phyloP scores from a whole-genome alignment of 1,284 basidiomycete genomes.

The Schizopora paradoxa region DNA sequence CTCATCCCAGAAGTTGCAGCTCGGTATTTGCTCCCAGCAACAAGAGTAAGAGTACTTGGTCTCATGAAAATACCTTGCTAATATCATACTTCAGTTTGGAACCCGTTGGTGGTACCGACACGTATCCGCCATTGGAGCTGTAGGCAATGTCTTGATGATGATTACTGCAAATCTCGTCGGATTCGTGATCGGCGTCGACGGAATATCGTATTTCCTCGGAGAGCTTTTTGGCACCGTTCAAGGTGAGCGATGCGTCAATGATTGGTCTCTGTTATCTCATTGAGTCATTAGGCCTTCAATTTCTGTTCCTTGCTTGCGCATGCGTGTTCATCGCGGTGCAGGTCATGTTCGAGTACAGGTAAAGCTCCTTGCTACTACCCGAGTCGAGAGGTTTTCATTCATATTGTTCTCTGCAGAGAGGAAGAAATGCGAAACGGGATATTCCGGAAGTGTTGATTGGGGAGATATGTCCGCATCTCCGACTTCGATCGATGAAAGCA shows the following conservation, averaged over 20 bases:
- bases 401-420: conserved; percentile 29
- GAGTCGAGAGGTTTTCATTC: conserved; percentile 40
- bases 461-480: too few species aligned
- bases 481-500: too few species aligned
- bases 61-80: background rate
- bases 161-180: conserved; percentile 93
- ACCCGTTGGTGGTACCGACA: conserved; percentile 79
- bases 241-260: conserved; percentile 40
- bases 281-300: conserved; percentile 53
- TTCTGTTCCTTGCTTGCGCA: conserved; percentile 55
- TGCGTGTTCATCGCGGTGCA: conserved; percentile 84
- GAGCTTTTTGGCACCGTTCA: conserved; percentile 62
- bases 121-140: conserved; percentile 78
- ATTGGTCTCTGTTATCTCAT: background rate
- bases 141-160: conserved; percentile 87
- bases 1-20: conserved; percentile 83
- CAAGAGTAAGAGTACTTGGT: conserved; percentile 46
- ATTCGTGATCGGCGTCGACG: conserved; percentile 89
- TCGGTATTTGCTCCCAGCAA: conserved; percentile 51
- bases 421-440: conserved; percentile 58
- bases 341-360: conserved; percentile 94
- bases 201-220: conserved; percentile 64
- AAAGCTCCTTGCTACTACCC: conserved; percentile 23
- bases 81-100: conserved; percentile 50
- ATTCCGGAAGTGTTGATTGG: conserved; percentile 48